Percentiles rank a stretch among this genome's conserved stretches.
Evolutionary conservation across 768 basidiomycete genomes (phyloP).

Genomic region (Suillus clintonianus): DNA sequence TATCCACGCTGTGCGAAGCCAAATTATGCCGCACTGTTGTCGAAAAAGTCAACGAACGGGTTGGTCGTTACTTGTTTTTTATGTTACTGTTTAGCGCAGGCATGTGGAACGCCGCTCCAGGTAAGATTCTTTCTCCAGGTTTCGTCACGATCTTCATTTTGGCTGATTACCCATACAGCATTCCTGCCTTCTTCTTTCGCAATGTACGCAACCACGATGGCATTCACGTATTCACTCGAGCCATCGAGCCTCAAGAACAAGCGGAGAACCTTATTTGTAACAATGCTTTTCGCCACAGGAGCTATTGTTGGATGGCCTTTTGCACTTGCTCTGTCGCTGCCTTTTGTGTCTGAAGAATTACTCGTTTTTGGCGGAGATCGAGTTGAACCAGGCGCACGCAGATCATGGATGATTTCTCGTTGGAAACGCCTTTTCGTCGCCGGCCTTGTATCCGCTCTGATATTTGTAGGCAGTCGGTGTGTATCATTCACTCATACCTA

Average conservation of each 20-base stretch:
- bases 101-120: constrained; percentile 91
- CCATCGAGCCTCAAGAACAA: constrained; percentile 56
- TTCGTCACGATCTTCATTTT: background rate
- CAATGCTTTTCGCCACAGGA: constrained; percentile 73
- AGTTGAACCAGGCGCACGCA: constrained; percentile 46
- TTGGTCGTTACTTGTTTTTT: constrained; percentile 93
- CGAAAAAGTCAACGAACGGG: constrained; percentile 82
- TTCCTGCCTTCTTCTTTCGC: constrained; percentile 95
- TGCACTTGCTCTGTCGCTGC: constrained; percentile 80
- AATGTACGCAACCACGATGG: constrained; percentile 86
- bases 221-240: constrained; percentile 66
- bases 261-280: constrained; percentile 63
- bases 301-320: constrained; percentile 98
- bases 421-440: constrained; percentile 57
- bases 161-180: constrained; percentile 47
- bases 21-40: constrained; percentile 80
- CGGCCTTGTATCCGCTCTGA: constrained; percentile 55
- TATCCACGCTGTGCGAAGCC: constrained; percentile 78
- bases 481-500: background rate
- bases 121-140: constrained; percentile 42
- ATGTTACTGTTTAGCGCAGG: constrained; percentile 84
- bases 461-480: constrained; percentile 52
- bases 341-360: constrained; percentile 89
- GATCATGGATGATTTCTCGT: constrained; percentile 61
- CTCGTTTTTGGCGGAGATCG: constrained; percentile 74